phyloP scores from a whole-genome alignment of 306 rosid species.

The Carpinus viminea region DNA sequence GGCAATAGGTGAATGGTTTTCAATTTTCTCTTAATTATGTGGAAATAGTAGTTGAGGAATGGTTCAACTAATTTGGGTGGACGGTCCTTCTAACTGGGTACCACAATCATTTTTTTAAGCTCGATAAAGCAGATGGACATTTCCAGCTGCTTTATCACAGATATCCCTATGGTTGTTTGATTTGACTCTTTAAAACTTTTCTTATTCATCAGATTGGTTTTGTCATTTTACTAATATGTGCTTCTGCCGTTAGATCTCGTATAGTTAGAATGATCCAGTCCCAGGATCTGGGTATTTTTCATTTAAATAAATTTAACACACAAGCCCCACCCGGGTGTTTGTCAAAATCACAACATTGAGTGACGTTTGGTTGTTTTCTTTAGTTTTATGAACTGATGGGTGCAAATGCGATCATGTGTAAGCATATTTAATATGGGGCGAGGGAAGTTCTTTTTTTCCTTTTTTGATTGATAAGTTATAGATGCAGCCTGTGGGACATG shows the following conservation, averaged over 20 bases:
- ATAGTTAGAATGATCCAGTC: neutral
- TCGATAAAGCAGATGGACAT: conserved; percentile 1
- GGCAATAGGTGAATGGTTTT: neutral
- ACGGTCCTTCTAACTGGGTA: neutral
- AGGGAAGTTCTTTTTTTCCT: neutral
- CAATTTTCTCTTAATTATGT: neutral
- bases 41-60: neutral
- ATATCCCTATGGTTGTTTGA: neutral
- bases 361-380: neutral
- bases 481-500: too few relatives aligned
- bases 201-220: neutral
- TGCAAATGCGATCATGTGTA: neutral
- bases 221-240: neutral
- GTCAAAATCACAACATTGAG: neutral
- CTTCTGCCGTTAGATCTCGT: neutral
- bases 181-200: neutral
- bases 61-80: neutral
- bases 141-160: neutral
- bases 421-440: neutral
- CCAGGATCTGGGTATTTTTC: neutral
- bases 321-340: neutral
- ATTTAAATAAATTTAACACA: neutral
- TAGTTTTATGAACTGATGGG: neutral
- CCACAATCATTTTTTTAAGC: neutral
- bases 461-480: too few relatives aligned